A percentile compares a stretch with the other conserved stretches of the same genome.
Evolutionary conservation across 148 eudicot species (phyloP).

Genomic region (Dysphania ambrosioides): DNA sequence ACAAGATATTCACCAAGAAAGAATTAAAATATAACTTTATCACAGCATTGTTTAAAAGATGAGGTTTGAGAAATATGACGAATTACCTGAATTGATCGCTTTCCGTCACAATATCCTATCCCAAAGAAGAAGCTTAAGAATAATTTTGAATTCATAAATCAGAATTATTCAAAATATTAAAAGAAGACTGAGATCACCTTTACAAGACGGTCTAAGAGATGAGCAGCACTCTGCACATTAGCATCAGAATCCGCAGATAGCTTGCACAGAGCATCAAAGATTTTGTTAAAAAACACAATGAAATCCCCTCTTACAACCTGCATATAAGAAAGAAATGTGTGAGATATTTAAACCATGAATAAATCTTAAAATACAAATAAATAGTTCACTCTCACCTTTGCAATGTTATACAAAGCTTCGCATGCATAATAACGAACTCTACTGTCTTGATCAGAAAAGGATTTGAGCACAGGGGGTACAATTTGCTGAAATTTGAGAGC

Average conservation of each 20-base stretch:
- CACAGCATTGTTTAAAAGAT: constrained; percentile 5
- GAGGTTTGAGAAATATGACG: constrained; percentile 12
- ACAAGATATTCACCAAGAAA: not conserved
- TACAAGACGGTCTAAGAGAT: constrained; percentile 95
- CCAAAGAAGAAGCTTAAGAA: constrained; percentile 21
- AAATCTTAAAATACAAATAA: constrained; percentile 3
- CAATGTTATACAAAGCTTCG: constrained; percentile 95
- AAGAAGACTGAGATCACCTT: constrained; percentile 50
- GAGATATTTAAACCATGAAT: constrained; percentile 2
- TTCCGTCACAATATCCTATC: constrained; percentile 96
- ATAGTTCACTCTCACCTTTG: constrained; percentile 59
- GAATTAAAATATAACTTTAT: not conserved
- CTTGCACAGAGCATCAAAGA: constrained; percentile 94
- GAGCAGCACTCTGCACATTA: constrained; percentile 99
- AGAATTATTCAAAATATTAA: not conserved
- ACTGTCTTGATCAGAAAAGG: constrained; percentile 88
- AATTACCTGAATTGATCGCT: constrained; percentile 92
- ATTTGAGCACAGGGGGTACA: constrained; percentile 87
- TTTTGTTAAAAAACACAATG: constrained; percentile 87
- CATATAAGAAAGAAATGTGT: constrained; percentile 36
- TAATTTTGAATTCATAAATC: constrained; percentile 9
- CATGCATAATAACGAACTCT: constrained; percentile 99
- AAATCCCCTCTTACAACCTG: constrained; percentile 99
- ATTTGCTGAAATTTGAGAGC: constrained; percentile 61
- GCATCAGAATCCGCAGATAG: constrained; percentile 96